Evolutionary conservation across 768 basidiomycete species (phyloP), one percentile per base, ranked within the genome.

Genomic region (Myochromella boudieri): DNA sequence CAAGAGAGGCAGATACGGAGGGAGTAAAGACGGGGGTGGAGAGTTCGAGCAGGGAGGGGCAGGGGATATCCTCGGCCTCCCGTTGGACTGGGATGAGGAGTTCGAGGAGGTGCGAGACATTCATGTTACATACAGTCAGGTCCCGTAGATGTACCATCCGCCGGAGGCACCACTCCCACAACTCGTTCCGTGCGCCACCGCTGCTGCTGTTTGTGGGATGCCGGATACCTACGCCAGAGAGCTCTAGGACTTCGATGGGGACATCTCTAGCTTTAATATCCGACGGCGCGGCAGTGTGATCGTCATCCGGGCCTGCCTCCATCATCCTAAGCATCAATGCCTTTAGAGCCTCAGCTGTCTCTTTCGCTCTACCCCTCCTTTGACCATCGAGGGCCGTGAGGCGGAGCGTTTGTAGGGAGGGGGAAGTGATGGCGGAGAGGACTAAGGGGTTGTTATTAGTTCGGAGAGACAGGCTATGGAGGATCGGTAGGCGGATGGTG

Each of bases 301-400:
- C 3, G 27, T 32, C 24, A 22, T 5, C 37, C 5, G 34, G 34
- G n/a, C n/a, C n/a, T n/a, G n/a, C n/a, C 7, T 45, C 44, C 25
- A 66, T 66, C 65, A 62, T 67, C 26, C 68, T 60, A 11, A 64
- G 55, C 7, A 70, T 53, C 22, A 70, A 39, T 36, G 60, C 57
- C 2, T 59, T 53, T 17, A 71, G 48, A 12, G 60, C 59, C 0
- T 39, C 42, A 2, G 57, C 65, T 10, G 60, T 63, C 38, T 68
- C 63, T n/a, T 46, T 38, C 6, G 63, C 64, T 12, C 62, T 61
- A 4, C 57, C 47, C 1, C 48, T 26, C 2, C 68, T 54, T 32
- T 58, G 63, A 14, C 68, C 69, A 42, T 71, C 69, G 21, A 71
- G 55, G 43, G 70, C 69, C 36, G 64, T 61, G 27, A 73, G 53